Conservation (phyloP, 108 stramenopile species). For the Pseudonitzschia pungens region DNA sequence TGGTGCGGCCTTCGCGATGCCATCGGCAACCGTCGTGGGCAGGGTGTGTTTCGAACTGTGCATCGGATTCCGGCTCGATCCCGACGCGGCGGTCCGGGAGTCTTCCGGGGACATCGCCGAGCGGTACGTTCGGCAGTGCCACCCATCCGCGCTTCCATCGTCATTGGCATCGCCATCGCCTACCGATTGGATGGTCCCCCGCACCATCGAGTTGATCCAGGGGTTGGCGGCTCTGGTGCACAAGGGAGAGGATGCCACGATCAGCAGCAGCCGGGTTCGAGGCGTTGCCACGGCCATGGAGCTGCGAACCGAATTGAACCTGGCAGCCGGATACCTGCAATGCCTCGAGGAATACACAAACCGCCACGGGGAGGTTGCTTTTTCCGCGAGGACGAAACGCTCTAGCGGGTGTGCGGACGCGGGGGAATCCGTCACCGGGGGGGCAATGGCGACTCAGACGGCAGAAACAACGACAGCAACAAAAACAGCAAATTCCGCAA, state of each 20-base stretch:
- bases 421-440: neutral
- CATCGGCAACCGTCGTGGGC: conserved; percentile 6
- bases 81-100: neutral
- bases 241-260: neutral
- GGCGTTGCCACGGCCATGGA: neutral
- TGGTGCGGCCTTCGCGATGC: neutral
- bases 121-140: neutral
- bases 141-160: neutral
- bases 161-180: neutral
- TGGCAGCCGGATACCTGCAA: conserved; percentile 3
- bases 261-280: neutral
- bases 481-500: neutral
- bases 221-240: neutral
- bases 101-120: neutral
- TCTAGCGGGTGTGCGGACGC: no score
- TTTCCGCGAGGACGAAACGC: no score
- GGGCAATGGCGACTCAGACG: neutral
- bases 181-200: conserved; percentile 4
- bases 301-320: neutral
- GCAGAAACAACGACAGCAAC: conserved; percentile 6
- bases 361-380: no score
- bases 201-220: conserved; percentile 1
- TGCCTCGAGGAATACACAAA: neutral
- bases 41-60: conserved; percentile 3
- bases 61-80: conserved; percentile 4